phyloP scores from a whole-genome alignment of 140 eudicot species.

The Ambrosia hybrid region DNA sequence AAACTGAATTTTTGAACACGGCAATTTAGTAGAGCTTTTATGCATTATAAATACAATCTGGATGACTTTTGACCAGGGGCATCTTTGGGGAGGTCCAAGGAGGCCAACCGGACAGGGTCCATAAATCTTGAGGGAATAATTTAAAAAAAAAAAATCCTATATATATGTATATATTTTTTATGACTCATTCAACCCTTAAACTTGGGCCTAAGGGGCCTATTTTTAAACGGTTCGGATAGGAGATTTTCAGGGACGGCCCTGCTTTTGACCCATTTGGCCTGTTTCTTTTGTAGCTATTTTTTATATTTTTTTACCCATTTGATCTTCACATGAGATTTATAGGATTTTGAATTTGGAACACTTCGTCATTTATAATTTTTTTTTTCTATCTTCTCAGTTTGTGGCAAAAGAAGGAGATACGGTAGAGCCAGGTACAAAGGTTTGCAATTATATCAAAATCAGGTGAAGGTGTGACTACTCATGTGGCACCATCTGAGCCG shows the following conservation, averaged over 20 bases:
- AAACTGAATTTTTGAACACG: not conserved
- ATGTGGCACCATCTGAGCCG: slow-evolving; percentile 65
- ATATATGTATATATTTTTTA: too few relatives aligned
- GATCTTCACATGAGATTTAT: not conserved
- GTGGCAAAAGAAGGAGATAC: slow-evolving; percentile 61
- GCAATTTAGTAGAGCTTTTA: slow-evolving; percentile 7
- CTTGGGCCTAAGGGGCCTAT: too few relatives aligned
- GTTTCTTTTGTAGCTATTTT: not conserved
- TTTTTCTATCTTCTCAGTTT: slow-evolving; percentile 28
- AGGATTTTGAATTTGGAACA: not conserved
- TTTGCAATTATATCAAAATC: slow-evolving; percentile 66
- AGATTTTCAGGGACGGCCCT: too few relatives aligned
- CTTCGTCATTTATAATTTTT: not conserved
- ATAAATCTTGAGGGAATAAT: too few relatives aligned
- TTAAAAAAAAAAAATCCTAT: too few relatives aligned
- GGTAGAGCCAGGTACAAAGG: slow-evolving; percentile 56
- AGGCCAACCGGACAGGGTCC: too few relatives aligned
- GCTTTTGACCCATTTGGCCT: not conserved
- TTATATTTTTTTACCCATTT: not conserved
- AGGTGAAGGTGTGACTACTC: slow-evolving; percentile 46
- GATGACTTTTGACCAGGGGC: slow-evolving; percentile 1
- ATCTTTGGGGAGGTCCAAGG: too few relatives aligned
- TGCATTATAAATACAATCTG: slow-evolving; percentile 5
- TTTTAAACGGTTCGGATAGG: too few relatives aligned
- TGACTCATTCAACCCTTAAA: too few relatives aligned